Percentiles rank a stretch among this genome's conserved stretches.
phyloP scores from a whole-genome alignment of 306 rosid species.

The Cyamopsis tetragonoloba region DNA sequence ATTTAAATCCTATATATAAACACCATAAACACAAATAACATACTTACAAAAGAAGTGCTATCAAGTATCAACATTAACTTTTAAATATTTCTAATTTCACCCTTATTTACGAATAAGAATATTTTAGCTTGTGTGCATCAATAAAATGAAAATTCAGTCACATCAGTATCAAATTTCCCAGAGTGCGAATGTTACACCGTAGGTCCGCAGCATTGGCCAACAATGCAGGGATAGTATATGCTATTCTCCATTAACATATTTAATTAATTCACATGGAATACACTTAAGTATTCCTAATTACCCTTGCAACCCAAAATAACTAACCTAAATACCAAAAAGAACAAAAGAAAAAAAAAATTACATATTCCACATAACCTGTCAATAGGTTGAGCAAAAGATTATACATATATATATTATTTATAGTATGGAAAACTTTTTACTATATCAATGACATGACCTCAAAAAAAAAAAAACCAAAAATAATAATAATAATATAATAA shows the following conservation, averaged over 20 bases:
- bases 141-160: neutral
- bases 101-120: too few relatives aligned
- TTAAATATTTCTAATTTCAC: too few relatives aligned
- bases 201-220: neutral
- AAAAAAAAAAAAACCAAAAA: neutral
- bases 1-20: too few relatives aligned
- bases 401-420: neutral
- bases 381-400: neutral
- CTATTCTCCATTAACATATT: slow-evolving; percentile 23
- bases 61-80: too few relatives aligned
- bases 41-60: too few relatives aligned
- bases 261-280: slow-evolving; percentile 12
- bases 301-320: neutral
- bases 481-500: neutral
- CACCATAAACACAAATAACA: too few relatives aligned
- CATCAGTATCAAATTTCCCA: slow-evolving; percentile 2
- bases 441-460: neutral
- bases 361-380: neutral
- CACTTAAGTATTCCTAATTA: neutral
- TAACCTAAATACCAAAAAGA: neutral
- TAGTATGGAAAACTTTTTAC: neutral
- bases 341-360: neutral
- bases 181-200: slow-evolving; percentile 7
- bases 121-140: neutral
- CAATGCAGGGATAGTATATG: slow-evolving; percentile 13